Evolutionary conservation across 2,329 filamentous ascomycete genomes (phyloP).

Genomic region (Sarocladiaceae sp.): DNA sequence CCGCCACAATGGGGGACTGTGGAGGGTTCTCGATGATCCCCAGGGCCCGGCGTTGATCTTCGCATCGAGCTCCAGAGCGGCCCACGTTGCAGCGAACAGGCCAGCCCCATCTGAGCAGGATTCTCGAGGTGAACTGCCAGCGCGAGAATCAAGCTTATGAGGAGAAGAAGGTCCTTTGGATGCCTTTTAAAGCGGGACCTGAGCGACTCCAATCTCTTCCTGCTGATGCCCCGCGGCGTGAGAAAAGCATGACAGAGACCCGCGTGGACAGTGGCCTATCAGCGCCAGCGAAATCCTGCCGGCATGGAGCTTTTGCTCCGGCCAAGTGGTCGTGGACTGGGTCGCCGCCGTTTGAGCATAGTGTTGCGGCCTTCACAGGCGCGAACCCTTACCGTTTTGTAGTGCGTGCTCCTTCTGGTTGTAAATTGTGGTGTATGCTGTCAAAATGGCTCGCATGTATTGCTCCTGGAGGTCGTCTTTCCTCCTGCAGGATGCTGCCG

Average conservation of each 20-base stretch:
- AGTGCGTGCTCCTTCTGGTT: not conserved
- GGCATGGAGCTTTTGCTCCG: constrained; percentile 13
- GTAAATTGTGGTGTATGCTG: constrained; percentile 11
- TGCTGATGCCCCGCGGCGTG: not conserved
- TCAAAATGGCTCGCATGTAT: constrained; percentile 25
- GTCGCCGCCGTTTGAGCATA: not conserved
- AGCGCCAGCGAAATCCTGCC: not conserved
- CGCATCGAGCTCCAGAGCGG: not conserved
- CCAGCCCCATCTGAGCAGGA: too few species aligned
- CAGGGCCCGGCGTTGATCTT: not conserved
- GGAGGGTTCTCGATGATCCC: too few species aligned
- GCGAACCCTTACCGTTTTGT: constrained; percentile 15
- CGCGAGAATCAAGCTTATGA: too few species aligned
- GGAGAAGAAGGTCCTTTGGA: constrained; percentile 23
- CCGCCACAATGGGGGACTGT: not conserved
- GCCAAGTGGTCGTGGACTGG: not conserved
- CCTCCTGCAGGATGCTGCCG: constrained; percentile 7
- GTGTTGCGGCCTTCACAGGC: constrained; percentile 1
- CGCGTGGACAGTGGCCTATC: constrained; percentile 10
- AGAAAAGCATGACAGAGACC: not conserved
- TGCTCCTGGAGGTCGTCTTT: not conserved
- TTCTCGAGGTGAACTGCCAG: too few species aligned
- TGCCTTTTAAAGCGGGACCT: constrained; percentile 13
- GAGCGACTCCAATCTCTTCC: not conserved
- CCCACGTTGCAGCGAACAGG: too few species aligned